Evolutionary conservation across 495 filamentous ascomycete genomes (phyloP).

Genomic region (Copromyces sp.): DNA sequence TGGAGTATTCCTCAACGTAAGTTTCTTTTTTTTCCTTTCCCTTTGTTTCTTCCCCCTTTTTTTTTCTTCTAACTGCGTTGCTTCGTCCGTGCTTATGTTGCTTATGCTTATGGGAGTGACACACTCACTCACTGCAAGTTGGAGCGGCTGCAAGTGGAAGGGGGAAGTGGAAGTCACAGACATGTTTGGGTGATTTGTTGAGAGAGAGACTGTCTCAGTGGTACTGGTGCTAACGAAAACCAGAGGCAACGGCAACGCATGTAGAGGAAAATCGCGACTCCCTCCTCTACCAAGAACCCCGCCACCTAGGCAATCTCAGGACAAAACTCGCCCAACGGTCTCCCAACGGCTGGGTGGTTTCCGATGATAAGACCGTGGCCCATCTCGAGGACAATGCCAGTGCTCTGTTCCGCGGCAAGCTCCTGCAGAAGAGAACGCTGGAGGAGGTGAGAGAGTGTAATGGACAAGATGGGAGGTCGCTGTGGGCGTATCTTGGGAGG

Average conservation of each 20-base stretch:
- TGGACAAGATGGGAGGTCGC: background rate
- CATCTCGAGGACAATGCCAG: background rate
- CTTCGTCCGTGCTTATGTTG: background rate
- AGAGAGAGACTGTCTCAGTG: background rate
- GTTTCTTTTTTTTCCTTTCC: background rate
- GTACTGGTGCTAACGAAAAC: background rate
- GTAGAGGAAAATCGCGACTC: too few species aligned
- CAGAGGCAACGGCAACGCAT: too few species aligned
- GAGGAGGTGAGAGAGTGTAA: background rate
- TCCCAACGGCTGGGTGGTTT: background rate
- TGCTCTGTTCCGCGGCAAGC: background rate
- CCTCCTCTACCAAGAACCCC: background rate
- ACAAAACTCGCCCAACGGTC: background rate
- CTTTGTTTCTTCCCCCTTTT: background rate
- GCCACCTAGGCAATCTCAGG: background rate
- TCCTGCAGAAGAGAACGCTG: background rate
- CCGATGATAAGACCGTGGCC: background rate
- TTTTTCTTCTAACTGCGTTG: background rate
- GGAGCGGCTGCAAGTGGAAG: background rate
- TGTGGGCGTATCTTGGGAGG: background rate
- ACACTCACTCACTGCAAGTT: background rate
- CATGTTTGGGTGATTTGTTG: background rate
- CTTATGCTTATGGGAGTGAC: background rate
- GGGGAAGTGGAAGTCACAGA: background rate
- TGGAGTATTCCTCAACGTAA: background rate